Base-by-base conservation (phyloP, 129 eudicot species). In the Erigeron canadensis region DNA sequence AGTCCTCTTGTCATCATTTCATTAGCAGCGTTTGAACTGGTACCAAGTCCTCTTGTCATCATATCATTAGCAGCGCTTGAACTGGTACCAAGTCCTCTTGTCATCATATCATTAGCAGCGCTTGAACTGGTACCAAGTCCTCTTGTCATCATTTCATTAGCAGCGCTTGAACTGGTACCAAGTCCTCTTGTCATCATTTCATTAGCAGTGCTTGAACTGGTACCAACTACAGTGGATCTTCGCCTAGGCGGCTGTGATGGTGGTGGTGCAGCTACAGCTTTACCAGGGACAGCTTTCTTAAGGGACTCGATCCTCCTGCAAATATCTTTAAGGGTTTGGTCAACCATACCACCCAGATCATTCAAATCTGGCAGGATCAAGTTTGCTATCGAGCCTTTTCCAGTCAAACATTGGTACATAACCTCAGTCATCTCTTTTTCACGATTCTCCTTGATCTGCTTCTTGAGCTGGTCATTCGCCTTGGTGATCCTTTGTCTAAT, bases 381-480 rank as follows among this genome's bases (percentile, higher is more conserved):
- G 46, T 77, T 80, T 1, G 83, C 75, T 21, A 86, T 59, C 2
- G 80, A 82, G n/a, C 85, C 85, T 72, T 63, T 78, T 1, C 84
- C 91, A 1, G 70, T 68, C 73, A 86, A 50, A 38, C 91, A 83
- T 65, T 81, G 84, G 69, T 77, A 81, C 88, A 86, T 83, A 2
- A 86, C 65, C 38, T 81, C 83, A 5, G 84, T 81, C 59, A 86
- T 79, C 72, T 84, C 83, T 71, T 84, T 84, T 71, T 81, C 88
- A 1, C 84, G 64, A n/a, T 86, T 86, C 9, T 84, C 88, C 70
- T 53, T 79, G 43, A 66, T 45, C 37, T 68, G 76, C 67, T 80
- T 80, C 42, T 80, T 74, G 15, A 80, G 72, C 54, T 74, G 84
- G 53, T 80, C 72, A 34, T 53, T 62, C 2, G 80, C 68, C 46